A percentile compares a stretch with the other conserved stretches of the same genome.
phyloP scores from a whole-genome alignment of 352 stramenopile species.

The Phytophthora cryptogea region DNA sequence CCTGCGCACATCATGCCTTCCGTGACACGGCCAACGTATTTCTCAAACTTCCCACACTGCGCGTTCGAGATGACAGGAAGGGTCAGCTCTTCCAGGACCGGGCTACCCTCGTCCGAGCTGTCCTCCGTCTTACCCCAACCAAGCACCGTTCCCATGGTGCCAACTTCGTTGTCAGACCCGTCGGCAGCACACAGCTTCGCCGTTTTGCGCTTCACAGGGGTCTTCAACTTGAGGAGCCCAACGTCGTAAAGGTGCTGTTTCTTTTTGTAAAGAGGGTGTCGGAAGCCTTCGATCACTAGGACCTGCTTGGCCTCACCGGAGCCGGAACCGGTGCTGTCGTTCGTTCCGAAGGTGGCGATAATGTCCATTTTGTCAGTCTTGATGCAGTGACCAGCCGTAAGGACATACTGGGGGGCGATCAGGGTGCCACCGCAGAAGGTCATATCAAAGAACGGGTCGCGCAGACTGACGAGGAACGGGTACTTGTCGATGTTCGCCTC shows the following conservation, averaged over 20 bases:
- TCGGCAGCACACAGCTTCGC: conserved; percentile 44
- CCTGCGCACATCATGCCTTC: conserved; percentile 67
- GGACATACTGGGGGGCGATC: conserved; percentile 59
- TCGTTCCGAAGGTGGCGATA: conserved; percentile 30
- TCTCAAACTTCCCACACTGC: conserved; percentile 49
- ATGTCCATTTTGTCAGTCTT: conserved; percentile 28
- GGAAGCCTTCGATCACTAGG: conserved; percentile 18
- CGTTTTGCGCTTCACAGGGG: conserved; percentile 33
- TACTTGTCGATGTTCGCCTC: conserved; percentile 36
- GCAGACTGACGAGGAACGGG: conserved; percentile 60
- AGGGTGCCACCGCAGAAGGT: conserved; percentile 66
- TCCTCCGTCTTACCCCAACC: conserved; percentile 65
- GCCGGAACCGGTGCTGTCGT: conserved; percentile 17
- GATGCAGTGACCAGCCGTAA: conserved; percentile 79
- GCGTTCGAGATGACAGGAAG: conserved; percentile 62
- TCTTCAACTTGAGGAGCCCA: conserved; percentile 59
- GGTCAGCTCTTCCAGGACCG: conserved; percentile 48
- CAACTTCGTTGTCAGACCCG: conserved; percentile 53
- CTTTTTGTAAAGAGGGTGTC: conserved; percentile 38
- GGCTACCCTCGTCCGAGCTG: conserved; percentile 16
- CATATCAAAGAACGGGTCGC: conserved; percentile 34
- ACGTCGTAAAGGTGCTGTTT: conserved; percentile 47
- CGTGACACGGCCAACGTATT: conserved; percentile 60
- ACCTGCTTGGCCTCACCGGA: conserved; percentile 1
- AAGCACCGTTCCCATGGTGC: conserved; percentile 49